These are phyloP conservation scores for Priceomyces haplophilus DNA, from an alignment of 805 yeast species.

Conservation along the genomic window DNA sequence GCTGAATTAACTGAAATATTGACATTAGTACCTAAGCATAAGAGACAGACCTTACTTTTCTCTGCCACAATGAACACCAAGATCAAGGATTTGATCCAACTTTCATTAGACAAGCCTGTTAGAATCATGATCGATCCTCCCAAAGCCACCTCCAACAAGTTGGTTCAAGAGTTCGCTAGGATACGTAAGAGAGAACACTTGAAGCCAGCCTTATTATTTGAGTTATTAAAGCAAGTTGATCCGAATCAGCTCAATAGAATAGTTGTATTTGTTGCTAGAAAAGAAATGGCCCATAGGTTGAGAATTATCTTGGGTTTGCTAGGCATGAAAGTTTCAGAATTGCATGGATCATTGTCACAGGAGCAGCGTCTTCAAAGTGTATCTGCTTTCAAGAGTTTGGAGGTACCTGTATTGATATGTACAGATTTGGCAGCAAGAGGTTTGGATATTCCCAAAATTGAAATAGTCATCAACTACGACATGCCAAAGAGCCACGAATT, in stretches of 20 bases:
- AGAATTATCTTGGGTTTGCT: slow-evolving; percentile 72
- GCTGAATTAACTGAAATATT: slow-evolving; percentile 89
- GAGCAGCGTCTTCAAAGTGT: slow-evolving; percentile 90
- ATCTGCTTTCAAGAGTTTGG: slow-evolving; percentile 73
- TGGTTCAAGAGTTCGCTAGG: slow-evolving; percentile 91
- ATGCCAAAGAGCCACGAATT: slow-evolving; percentile 93
- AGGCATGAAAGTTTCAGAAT: slow-evolving; percentile 74
- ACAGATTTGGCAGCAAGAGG: slow-evolving; percentile 99
- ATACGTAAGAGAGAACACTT: slow-evolving; percentile 82
- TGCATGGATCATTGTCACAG: slow-evolving; percentile 81
- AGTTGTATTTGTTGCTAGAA: slow-evolving; percentile 89
- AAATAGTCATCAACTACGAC: slow-evolving; percentile 88
- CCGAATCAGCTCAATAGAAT: slow-evolving; percentile 62
- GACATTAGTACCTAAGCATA: slow-evolving; percentile 73
- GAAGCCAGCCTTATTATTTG: slow-evolving; percentile 79
- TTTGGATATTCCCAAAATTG: slow-evolving; percentile 97
- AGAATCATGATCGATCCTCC: slow-evolving; percentile 96
- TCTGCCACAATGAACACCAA: slow-evolving; percentile 98
- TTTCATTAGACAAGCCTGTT: slow-evolving; percentile 87
- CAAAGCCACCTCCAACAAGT: slow-evolving; percentile 86
- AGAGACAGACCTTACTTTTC: slow-evolving; percentile 89
- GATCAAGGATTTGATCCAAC: slow-evolving; percentile 81
- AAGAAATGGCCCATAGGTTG: slow-evolving; percentile 84
- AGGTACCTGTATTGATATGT: slow-evolving; percentile 86
- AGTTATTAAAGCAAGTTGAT: slow-evolving; percentile 66